Evolutionary conservation across 2,329 filamentous ascomycete species (phyloP), one percentile per base, ranked within the genome.

Genomic region (Pseudogymnoascus sp.): DNA sequence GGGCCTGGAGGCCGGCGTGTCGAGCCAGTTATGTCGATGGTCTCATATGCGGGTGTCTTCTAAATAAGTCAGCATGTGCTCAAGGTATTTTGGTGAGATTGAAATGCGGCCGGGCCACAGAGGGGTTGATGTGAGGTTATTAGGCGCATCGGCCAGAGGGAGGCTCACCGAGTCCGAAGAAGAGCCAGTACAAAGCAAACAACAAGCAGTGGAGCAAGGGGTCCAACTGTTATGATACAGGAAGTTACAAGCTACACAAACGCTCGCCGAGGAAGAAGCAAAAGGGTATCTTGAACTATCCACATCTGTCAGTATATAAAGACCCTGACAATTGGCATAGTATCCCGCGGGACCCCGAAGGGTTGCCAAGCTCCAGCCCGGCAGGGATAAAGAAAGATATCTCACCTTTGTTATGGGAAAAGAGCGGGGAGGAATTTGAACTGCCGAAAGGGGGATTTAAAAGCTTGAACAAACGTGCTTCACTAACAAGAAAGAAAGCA

Each of bases 261-360:
- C 16, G 11, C 2, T 21, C 28, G 25, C 9, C 16, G 5, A 56
- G 5, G 2, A 36, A 21, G 9, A 56, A 34, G 49, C 28, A 31
- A 56, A 56, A 21, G 9, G n/a, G n/a, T 56, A 56, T 34, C n/a
- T 56, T n/a, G 2, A 56, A 56, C 49, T 56, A 56, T 56, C 49
- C 49, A 56, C 28, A 56, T 34, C n/a, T 25, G n/a, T 56, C 28
- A 56, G 49, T 36, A 56, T 36, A 36, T 21, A 56, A 21, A 56
- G 49, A 56, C 28, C 49, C 49, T 56, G 49, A 56, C 28, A 34
- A 31, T 34, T 56, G 28, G 28, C 28, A 14, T 14, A 1, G 16
- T 18, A 5, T 21, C 18, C 28, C 49, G 1, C 16, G 9, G 28
- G 49, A 56, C 49, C 49, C 49, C 49, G 28, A 34, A 36, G 28